These are phyloP conservation scores for Holtermannia corniformis DNA, from an alignment of 768 basidiomycete genomes.

Conservation along the genomic window DNA sequence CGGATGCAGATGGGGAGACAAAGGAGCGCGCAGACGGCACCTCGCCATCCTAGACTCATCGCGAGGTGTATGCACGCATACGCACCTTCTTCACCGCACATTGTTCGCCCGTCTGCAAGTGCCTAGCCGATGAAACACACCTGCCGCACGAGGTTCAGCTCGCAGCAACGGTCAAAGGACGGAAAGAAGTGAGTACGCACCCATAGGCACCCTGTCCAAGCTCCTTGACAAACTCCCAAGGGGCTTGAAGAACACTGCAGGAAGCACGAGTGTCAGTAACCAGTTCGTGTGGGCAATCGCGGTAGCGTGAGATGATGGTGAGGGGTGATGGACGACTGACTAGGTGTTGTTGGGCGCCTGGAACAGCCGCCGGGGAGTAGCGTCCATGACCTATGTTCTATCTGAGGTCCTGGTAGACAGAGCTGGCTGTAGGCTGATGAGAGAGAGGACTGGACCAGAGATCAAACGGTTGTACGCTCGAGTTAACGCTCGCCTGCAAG, in stretches of 20 bases:
- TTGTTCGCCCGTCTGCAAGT: slow-evolving; percentile 39
- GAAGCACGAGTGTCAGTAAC: not conserved
- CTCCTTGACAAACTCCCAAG: slow-evolving; percentile 78
- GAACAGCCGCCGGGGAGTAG: slow-evolving; percentile 36
- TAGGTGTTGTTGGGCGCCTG: slow-evolving; percentile 39
- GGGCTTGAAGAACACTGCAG: slow-evolving; percentile 30
- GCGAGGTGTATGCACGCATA: not conserved
- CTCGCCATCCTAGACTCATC: not conserved
- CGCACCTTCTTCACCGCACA: slow-evolving; percentile 32
- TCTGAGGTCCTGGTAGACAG: no score
- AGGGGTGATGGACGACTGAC: slow-evolving; percentile 13
- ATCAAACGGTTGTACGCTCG: no score
- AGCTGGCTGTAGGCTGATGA: no score
- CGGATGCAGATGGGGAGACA: not conserved
- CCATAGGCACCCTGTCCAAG: slow-evolving; percentile 94
- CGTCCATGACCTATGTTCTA: slow-evolving; percentile 33
- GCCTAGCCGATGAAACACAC: slow-evolving; percentile 46
- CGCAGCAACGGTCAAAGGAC: not conserved
- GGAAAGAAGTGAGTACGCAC: slow-evolving; percentile 57
- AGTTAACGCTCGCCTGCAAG: no score
- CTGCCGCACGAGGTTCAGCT: slow-evolving; percentile 7
- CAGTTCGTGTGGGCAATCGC: not conserved
- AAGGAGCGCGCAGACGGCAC: not conserved
- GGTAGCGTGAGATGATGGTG: not conserved
- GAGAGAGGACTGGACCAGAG: no score